Percentiles rank a stretch among this genome's conserved stretches.
These are phyloP conservation scores for Ramalina intermedia DNA, from an alignment of 495 filamentous ascomycete species.

Conservation along the genomic window DNA sequence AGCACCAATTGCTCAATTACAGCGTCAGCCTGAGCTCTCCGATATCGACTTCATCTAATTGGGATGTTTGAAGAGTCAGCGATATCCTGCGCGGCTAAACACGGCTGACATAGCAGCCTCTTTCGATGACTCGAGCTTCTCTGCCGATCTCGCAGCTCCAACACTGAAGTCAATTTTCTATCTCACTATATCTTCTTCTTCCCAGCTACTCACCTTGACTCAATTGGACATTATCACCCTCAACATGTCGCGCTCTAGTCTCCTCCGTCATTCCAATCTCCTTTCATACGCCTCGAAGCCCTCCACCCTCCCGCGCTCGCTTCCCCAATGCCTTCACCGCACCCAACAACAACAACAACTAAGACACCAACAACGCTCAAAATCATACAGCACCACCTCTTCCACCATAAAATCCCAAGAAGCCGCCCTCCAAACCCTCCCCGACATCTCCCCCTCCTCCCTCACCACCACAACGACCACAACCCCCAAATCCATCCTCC, in stretches of 20 bases:
- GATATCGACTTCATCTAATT: no score
- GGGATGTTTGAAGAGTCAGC: no score
- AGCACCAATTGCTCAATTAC: no score
- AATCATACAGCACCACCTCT: constrained; percentile 35
- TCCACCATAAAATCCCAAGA: constrained; percentile 32
- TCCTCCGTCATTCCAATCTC: not conserved
- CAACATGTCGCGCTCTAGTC: not conserved
- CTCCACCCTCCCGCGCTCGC: constrained; percentile 10
- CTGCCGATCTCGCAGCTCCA: no score
- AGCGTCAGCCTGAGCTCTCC: no score
- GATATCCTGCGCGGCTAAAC: no score
- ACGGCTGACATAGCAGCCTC: no score
- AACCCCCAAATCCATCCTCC: constrained; percentile 56
- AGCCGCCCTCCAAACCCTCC: constrained; percentile 36
- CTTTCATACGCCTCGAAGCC: not conserved
- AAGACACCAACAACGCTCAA: constrained; percentile 23
- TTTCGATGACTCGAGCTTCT: no score
- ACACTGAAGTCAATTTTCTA: not conserved
- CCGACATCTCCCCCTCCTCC: constrained; percentile 60
- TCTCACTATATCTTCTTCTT: no score
- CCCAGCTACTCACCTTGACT: no score
- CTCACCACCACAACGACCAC: constrained; percentile 58
- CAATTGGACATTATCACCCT: not conserved
- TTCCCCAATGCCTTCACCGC: constrained; percentile 17
- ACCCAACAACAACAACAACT: not conserved